These are phyloP conservation scores for Stagonosporopsis vannaccii DNA, from an alignment of 2,329 filamentous ascomycete genomes.

Conservation along the genomic window DNA sequence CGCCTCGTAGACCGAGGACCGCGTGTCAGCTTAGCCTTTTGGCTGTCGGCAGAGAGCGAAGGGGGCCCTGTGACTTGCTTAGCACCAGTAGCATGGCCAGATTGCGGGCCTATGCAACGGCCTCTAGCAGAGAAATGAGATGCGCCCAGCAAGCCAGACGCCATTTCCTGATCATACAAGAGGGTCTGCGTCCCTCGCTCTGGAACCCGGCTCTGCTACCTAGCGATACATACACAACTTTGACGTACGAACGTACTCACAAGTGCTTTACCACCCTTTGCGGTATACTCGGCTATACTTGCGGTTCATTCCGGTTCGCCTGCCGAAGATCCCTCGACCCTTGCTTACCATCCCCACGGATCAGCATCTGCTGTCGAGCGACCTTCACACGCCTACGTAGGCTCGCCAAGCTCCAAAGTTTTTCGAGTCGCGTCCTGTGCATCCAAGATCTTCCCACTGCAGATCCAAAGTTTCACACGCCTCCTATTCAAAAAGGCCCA, in stretches of 20 bases:
- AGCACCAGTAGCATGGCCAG: slow-evolving; percentile 29
- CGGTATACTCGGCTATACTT: slow-evolving; percentile 6
- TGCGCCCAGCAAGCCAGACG: slow-evolving; percentile 23
- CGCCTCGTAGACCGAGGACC: slow-evolving; percentile 28
- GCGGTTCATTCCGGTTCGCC: slow-evolving; percentile 3
- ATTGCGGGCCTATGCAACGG: slow-evolving; percentile 34
- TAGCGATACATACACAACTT: neutral
- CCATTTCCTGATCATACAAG: slow-evolving; percentile 37
- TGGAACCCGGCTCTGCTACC: neutral
- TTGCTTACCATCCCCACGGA: slow-evolving; percentile 13
- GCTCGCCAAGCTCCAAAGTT: slow-evolving; percentile 17
- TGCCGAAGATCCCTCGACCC: slow-evolving; percentile 9
- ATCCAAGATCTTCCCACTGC: slow-evolving; percentile 18
- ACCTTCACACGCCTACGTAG: slow-evolving; percentile 28
- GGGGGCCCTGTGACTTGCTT: slow-evolving; percentile 35
- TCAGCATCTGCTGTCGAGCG: slow-evolving; percentile 12
- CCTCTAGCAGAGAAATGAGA: slow-evolving; percentile 27
- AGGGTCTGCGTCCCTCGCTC: slow-evolving; percentile 26
- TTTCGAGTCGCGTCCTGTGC: slow-evolving; percentile 16
- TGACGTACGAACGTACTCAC: neutral
- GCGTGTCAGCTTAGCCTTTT: slow-evolving; percentile 42
- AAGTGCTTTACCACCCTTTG: neutral
- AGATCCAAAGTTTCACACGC: slow-evolving; percentile 19
- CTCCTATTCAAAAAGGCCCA: slow-evolving; percentile 19
- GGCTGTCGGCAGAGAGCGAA: slow-evolving; percentile 29